Evolutionary conservation across 108 stramenopile species (phyloP).

Genomic region (Nannochloropsis gaditana): DNA sequence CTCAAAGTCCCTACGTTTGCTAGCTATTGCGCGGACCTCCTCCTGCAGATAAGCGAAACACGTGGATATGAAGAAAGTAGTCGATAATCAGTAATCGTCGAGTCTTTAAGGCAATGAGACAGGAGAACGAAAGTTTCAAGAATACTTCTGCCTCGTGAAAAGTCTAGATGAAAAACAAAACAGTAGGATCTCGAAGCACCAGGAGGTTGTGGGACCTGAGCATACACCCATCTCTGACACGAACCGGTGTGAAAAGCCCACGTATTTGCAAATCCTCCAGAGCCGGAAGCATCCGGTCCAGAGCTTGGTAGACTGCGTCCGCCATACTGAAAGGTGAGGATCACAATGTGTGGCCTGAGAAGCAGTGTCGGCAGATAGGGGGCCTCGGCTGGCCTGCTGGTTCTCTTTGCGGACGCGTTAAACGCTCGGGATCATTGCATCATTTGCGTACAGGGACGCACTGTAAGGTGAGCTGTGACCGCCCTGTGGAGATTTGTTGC

Average conservation of each 20-base stretch:
- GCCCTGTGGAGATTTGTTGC: too few species aligned
- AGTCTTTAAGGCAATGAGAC: neutral
- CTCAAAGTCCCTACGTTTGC: slow-evolving; percentile 40
- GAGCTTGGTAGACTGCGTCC: slow-evolving; percentile 40
- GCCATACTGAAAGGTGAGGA: slow-evolving; percentile 18
- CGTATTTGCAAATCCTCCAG: slow-evolving; percentile 33
- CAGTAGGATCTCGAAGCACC: neutral
- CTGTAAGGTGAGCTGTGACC: too few species aligned
- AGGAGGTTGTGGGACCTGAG: neutral
- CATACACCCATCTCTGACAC: neutral
- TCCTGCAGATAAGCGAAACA: slow-evolving; percentile 22
- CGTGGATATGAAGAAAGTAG: neutral
- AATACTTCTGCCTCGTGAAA: neutral
- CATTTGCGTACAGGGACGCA: too few species aligned
- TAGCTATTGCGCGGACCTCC: slow-evolving; percentile 40
- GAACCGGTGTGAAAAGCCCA: slow-evolving; percentile 42
- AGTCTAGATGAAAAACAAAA: neutral
- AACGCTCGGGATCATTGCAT: too few species aligned
- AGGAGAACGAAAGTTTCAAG: neutral
- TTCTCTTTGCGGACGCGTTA: too few species aligned
- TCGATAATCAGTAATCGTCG: neutral
- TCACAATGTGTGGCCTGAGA: too few species aligned
- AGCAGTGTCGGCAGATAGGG: too few species aligned
- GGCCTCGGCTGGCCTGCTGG: too few species aligned
- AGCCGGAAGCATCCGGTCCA: slow-evolving; percentile 44